Evolutionary conservation across 2,329 filamentous ascomycete genomes (phyloP), one percentile per base, ranked within the genome.

Genomic region (Alternaria gansuensis): DNA sequence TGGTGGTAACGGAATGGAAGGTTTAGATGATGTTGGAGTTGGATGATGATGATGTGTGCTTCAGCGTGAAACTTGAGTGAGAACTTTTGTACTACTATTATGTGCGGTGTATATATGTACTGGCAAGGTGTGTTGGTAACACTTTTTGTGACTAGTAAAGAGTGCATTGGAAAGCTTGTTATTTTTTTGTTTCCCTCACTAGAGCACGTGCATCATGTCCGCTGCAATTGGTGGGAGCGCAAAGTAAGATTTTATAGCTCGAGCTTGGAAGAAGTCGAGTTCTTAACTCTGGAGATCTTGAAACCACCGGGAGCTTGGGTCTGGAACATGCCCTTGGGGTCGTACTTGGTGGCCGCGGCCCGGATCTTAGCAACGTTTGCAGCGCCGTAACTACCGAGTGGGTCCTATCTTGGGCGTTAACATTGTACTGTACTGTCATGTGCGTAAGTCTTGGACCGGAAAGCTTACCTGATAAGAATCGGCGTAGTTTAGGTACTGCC

Each of bases 271-370:
- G 21, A 14, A 17, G 11, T 36, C 3, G 41, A 50, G 11, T 26
- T 51, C 24, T 33, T 28, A 3, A 69, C 63, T 26, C 58, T 66
- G 1, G 68, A 66, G 11, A 75, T 65, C 67, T 82, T 82, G 60
- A 81, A 82, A 31, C 77, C 76, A n/a, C 80, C 79, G 2, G 78
- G 78, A 31, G 75, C 68, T 17, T 76, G 62, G 5, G 50, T 77
- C 65, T 81, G 78, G 55, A 79, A 82, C 4, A 82, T 65, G 2
- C 69, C 64, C 2, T 63, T 54, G 0, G 79, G 78, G 56, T 82
- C 81, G 54, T 17, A 81, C 54, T 73, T 75, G 21, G 49, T 59
- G 0, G 74, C 71, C 3, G 79, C 72, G 2, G 65, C 62, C 41
- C 65, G 62, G 49, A 82, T 68, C 36, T 68, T 71, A 24, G 65